These are phyloP conservation scores for Diplodia seriata DNA, from an alignment of 2,329 filamentous ascomycete species.

Conservation along the genomic window DNA sequence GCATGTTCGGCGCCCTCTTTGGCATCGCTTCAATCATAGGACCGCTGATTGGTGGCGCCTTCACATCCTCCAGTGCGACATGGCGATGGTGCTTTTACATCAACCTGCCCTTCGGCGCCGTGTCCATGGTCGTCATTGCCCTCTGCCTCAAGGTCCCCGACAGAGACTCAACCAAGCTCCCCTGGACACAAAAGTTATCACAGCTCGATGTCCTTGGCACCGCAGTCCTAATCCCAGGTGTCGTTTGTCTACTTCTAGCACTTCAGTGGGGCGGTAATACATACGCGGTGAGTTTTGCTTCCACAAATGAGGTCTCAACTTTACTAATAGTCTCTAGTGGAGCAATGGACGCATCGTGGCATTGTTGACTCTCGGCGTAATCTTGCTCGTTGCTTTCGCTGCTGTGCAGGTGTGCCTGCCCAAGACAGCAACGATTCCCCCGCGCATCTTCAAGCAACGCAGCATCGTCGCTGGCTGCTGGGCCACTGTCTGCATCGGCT, in stretches of 20 bases:
- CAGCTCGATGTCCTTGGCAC: slow-evolving; percentile 42
- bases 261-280: slow-evolving; percentile 47
- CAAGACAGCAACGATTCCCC: slow-evolving; percentile 45
- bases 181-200: slow-evolving; percentile 33
- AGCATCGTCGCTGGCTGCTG: slow-evolving; percentile 40
- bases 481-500: slow-evolving; percentile 41
- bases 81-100: slow-evolving; percentile 53
- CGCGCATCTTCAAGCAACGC: slow-evolving; percentile 46
- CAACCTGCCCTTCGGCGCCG: slow-evolving; percentile 55
- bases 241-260: slow-evolving; percentile 45
- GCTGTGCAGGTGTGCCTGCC: slow-evolving; percentile 42
- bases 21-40: slow-evolving; percentile 37
- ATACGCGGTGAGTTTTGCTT: neutral
- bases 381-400: slow-evolving; percentile 40
- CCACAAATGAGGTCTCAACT: no score
- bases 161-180: slow-evolving; percentile 37
- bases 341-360: neutral
- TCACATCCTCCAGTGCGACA: slow-evolving; percentile 37
- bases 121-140: slow-evolving; percentile 48
- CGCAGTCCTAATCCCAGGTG: slow-evolving; percentile 43
- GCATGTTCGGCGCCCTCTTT: slow-evolving; percentile 27
- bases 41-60: slow-evolving; percentile 36
- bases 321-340: neutral
- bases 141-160: slow-evolving; percentile 48
- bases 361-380: neutral